Conservation (phyloP, 768 basidiomycete genomes). For the Podaxis carcinomalis region DNA sequence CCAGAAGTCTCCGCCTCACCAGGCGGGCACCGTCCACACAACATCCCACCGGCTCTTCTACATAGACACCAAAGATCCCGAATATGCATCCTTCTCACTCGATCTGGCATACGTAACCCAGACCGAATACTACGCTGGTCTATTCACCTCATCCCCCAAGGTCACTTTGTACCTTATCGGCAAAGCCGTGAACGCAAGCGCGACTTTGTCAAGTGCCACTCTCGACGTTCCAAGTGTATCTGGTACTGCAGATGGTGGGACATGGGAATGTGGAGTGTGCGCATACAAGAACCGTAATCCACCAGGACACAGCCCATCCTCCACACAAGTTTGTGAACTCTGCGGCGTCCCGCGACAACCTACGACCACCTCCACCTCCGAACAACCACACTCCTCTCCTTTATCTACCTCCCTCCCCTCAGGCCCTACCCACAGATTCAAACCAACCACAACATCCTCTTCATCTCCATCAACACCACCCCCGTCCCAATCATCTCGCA, state of each 20-base stretch:
- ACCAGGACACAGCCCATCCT: slow-evolving; percentile 66
- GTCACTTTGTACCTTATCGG: slow-evolving; percentile 44
- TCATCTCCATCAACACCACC: slow-evolving; percentile 22
- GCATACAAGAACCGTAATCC: slow-evolving; percentile 64
- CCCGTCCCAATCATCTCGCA: slow-evolving; percentile 10
- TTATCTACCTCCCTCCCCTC: slow-evolving; percentile 38
- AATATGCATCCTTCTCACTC: slow-evolving; percentile 60
- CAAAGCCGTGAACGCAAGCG: not conserved
- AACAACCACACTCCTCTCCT: slow-evolving; percentile 40
- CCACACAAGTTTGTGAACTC: slow-evolving; percentile 66
- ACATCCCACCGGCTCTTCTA: slow-evolving; percentile 88
- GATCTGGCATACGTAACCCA: slow-evolving; percentile 43
- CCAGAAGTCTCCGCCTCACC: slow-evolving; percentile 80
- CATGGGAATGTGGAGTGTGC: slow-evolving; percentile 89
- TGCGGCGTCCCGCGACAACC: slow-evolving; percentile 73
- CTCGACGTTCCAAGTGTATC: slow-evolving; percentile 36
- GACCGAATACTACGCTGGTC: slow-evolving; percentile 86
- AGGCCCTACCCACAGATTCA: slow-evolving; percentile 12
- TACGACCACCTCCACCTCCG: slow-evolving; percentile 20
- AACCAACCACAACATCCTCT: slow-evolving; percentile 29
- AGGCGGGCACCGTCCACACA: slow-evolving; percentile 65
- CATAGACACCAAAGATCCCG: slow-evolving; percentile 49
- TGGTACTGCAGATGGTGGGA: slow-evolving; percentile 20
- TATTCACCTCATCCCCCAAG: slow-evolving; percentile 88
- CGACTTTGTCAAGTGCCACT: not conserved